Conservation (phyloP, 2,329 filamentous ascomycete species). For the Coniella vitis region DNA sequence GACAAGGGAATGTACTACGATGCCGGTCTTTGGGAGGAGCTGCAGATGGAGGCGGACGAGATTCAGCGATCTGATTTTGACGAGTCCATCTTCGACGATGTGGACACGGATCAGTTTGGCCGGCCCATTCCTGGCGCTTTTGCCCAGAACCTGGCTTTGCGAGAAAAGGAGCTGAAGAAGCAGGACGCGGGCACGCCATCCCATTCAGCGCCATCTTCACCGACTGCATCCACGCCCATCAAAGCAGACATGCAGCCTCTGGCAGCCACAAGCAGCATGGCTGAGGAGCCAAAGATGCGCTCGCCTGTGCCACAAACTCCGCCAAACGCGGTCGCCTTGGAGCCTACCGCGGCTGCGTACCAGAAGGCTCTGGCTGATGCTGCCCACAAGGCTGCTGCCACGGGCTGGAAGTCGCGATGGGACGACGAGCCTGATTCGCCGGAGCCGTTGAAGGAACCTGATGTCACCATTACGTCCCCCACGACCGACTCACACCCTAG, state of each 20-base stretch:
- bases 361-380: slow-evolving; percentile 81
- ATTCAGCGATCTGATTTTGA: slow-evolving; percentile 56
- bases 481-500: slow-evolving; percentile 23
- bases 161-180: slow-evolving; percentile 32
- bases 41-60: slow-evolving; percentile 41
- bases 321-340: slow-evolving; percentile 19
- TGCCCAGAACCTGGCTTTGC: slow-evolving; percentile 43
- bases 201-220: slow-evolving; percentile 38
- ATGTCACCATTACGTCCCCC: slow-evolving; percentile 30
- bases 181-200: slow-evolving; percentile 42
- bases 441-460: slow-evolving; percentile 23
- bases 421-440: slow-evolving; percentile 61
- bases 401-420: slow-evolving; percentile 37
- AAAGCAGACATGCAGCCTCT: slow-evolving; percentile 28
- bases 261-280: slow-evolving; percentile 11
- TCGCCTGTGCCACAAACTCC: slow-evolving; percentile 6
- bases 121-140: slow-evolving; percentile 53
- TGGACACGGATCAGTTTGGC: slow-evolving; percentile 57
- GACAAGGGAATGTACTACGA: slow-evolving; percentile 67
- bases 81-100: slow-evolving; percentile 65
- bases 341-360: slow-evolving; percentile 52
- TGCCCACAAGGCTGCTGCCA: slow-evolving; percentile 66
- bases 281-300: slow-evolving; percentile 15
- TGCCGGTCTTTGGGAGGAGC: slow-evolving; percentile 44
- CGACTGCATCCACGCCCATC: slow-evolving; percentile 48